Conservation (phyloP, 768 basidiomycete species). For the Leccinellum rugosiceps region DNA sequence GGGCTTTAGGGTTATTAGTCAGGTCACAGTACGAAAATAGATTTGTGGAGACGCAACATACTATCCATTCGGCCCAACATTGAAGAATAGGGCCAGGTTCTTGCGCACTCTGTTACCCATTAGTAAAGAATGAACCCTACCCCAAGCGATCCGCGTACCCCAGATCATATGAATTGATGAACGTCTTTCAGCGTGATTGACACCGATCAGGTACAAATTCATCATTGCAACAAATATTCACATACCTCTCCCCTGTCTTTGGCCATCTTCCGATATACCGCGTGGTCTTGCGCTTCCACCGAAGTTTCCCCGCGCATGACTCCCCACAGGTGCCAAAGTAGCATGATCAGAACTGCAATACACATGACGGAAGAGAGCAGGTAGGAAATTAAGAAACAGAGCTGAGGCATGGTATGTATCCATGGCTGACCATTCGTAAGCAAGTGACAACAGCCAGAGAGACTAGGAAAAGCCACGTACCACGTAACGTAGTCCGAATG, state of each 20-base stretch:
- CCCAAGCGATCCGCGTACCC: conserved; percentile 47
- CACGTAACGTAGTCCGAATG: conserved; percentile 51
- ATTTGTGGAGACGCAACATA: conserved; percentile 41
- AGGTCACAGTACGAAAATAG: background rate
- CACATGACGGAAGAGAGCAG: conserved; percentile 74
- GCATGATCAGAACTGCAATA: conserved; percentile 71
- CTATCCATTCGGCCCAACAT: conserved; percentile 78
- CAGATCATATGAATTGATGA: conserved; percentile 89
- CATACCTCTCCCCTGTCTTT: conserved; percentile 65
- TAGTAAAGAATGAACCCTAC: background rate
- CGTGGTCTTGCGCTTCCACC: conserved; percentile 88
- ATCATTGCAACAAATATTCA: background rate
- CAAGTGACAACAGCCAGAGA: background rate
- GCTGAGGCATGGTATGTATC: conserved; percentile 61
- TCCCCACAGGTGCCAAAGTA: conserved; percentile 69
- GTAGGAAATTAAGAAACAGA: conserved; percentile 71
- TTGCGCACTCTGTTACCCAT: conserved; percentile 36
- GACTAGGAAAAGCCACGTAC: conserved; percentile 30
- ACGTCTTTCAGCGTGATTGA: conserved; percentile 44
- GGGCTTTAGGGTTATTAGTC: conserved; percentile 45
- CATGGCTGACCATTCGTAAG: conserved; percentile 37
- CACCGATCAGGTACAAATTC: background rate
- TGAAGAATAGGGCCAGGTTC: conserved; percentile 87
- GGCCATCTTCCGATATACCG: conserved; percentile 69
- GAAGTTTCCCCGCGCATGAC: conserved; percentile 76